Evolutionary conservation across 352 stramenopile genomes (phyloP).

Genomic region (Pythium rhizo-oryzae): DNA sequence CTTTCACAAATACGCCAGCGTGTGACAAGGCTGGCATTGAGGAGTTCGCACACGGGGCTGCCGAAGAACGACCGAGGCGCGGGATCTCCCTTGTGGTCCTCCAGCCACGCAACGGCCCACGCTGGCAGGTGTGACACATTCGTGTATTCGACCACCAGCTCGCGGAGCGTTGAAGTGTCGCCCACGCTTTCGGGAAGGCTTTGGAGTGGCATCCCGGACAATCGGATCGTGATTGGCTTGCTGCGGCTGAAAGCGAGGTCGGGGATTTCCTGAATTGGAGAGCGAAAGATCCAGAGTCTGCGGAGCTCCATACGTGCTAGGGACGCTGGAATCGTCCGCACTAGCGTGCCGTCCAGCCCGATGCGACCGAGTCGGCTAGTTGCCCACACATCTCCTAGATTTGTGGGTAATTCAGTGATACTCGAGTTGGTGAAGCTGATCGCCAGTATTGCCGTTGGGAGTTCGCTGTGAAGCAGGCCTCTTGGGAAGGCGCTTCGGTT

Average conservation of each 20-base stretch:
- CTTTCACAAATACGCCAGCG: conserved; percentile 2
- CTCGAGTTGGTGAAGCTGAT: conserved; percentile 3
- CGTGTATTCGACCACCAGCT: conserved; percentile 15
- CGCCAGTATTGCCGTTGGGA: neutral
- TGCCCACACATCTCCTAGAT: conserved; percentile 15
- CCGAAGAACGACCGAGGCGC: conserved; percentile 12
- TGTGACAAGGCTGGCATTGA: neutral
- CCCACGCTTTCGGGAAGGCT: conserved; percentile 6
- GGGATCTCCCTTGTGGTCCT: neutral
- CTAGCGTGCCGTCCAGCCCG: conserved; percentile 3
- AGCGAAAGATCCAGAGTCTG: conserved; percentile 11
- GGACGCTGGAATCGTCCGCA: neutral
- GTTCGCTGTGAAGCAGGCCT: conserved; percentile 2
- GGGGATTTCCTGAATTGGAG: neutral
- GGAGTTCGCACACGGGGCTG: conserved; percentile 8
- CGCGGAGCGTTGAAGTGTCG: neutral
- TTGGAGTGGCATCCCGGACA: conserved; percentile 9
- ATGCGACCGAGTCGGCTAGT: neutral
- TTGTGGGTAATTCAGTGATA: neutral
- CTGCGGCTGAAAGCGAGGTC: conserved; percentile 7
- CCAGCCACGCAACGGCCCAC: conserved; percentile 7
- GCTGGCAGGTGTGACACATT: conserved; percentile 7
- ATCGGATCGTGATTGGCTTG: neutral
- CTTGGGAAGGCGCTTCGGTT: neutral
- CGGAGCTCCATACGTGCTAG: neutral